Percentiles rank a stretch among this genome's conserved stretches.
Evolutionary conservation across 2,329 filamentous ascomycete species (phyloP).

Genomic region (Trichoderma sp.): DNA sequence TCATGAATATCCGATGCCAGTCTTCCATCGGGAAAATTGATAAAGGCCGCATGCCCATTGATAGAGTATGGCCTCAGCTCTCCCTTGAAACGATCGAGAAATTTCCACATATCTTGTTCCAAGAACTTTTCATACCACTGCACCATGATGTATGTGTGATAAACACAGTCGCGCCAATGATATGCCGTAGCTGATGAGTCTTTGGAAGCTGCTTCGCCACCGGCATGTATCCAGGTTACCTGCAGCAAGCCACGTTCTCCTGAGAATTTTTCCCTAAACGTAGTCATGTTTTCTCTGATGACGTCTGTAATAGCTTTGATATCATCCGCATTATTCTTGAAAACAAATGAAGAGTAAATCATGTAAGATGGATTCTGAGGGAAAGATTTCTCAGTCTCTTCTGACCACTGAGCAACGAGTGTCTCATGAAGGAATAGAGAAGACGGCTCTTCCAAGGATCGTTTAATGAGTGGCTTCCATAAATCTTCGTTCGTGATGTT

Average conservation of each 20-base stretch:
- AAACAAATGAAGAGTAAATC: constrained; percentile 37
- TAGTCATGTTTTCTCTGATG: constrained; percentile 21
- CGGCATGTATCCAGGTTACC: constrained; percentile 40
- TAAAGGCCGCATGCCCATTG: constrained; percentile 33
- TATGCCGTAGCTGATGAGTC: constrained; percentile 35
- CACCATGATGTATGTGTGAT: constrained; percentile 40
- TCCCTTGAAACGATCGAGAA: constrained; percentile 34
- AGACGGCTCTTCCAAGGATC: constrained; percentile 30
- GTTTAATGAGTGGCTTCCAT: constrained; percentile 34
- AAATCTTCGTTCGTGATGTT: constrained; percentile 1
- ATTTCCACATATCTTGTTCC: constrained; percentile 37
- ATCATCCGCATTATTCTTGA: constrained; percentile 10
- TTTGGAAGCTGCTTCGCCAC: constrained; percentile 30
- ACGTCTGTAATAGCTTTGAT: constrained; percentile 24
- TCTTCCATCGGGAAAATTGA: constrained; percentile 39
- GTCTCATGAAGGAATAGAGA: constrained; percentile 39
- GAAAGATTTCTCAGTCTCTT: constrained; percentile 33
- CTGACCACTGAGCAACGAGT: constrained; percentile 37
- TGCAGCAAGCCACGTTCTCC: constrained; percentile 32
- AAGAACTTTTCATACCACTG: constrained; percentile 41
- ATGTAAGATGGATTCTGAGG: constrained; percentile 34
- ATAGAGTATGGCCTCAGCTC: constrained; percentile 34
- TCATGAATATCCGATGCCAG: constrained; percentile 31
- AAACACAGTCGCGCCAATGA: constrained; percentile 37
- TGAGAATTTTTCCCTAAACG: constrained; percentile 31